These are phyloP conservation scores for Linnemannia zychae DNA, from an alignment of 192 early-diverging fungal genomes.

Conservation along the genomic window DNA sequence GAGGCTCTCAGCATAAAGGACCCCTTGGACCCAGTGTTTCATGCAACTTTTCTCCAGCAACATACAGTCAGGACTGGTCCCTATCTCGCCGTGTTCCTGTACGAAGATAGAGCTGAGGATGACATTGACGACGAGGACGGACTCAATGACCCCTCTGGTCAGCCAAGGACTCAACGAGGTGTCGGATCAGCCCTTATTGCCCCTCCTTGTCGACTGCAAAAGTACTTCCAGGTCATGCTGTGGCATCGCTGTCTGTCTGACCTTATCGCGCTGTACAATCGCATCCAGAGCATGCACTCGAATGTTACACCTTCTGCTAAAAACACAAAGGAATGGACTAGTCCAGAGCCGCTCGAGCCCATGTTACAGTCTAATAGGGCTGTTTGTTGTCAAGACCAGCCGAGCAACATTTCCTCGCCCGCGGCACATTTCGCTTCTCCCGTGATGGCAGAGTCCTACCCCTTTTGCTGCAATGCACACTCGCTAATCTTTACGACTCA, in stretches of 20 bases:
- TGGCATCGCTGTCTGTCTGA: conserved; percentile 49
- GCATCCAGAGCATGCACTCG: conserved; percentile 25
- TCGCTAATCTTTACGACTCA: conserved; percentile 33
- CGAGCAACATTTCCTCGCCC: background rate
- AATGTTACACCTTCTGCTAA: background rate
- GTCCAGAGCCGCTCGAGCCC: background rate
- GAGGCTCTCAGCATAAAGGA: conserved; percentile 19
- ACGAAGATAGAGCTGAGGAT: conserved; percentile 2
- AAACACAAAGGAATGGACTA: background rate
- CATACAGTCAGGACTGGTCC: conserved; percentile 26
- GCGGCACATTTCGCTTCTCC: background rate
- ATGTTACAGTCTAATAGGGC: background rate
- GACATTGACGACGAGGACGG: background rate
- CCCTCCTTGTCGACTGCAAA: conserved; percentile 25
- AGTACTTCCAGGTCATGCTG: conserved; percentile 48
- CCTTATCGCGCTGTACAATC: conserved; percentile 38
- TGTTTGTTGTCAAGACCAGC: conserved; percentile 24
- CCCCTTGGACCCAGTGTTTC: conserved; percentile 10
- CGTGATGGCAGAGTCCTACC: conserved; percentile 13
- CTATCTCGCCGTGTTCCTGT: conserved; percentile 27
- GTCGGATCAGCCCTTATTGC: background rate
- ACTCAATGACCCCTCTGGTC: background rate
- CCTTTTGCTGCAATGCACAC: conserved; percentile 52
- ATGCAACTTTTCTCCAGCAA: conserved; percentile 8
- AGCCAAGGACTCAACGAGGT: background rate